A percentile compares a stretch with the other conserved stretches of the same genome.
Evolutionary conservation across 2,329 filamentous ascomycete species (phyloP).

Genomic region (Aureobasidium sp.): DNA sequence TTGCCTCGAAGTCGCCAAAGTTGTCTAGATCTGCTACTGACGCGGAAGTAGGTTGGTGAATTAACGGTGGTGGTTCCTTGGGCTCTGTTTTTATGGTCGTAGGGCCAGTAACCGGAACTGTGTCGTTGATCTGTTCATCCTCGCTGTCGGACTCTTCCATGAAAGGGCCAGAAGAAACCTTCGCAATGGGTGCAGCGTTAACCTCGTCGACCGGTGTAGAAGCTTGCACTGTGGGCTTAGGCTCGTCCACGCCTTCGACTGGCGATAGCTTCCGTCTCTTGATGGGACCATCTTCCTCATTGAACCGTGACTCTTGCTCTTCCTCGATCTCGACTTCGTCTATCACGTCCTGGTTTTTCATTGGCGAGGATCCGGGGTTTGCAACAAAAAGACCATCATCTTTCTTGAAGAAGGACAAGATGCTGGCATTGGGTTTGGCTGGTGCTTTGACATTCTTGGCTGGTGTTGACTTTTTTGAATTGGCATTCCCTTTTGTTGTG

Average conservation of each 20-base stretch:
- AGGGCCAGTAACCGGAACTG: not conserved
- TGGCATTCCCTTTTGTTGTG: constrained; percentile 27
- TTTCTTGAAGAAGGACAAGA: constrained; percentile 50
- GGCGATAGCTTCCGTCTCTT: constrained; percentile 34
- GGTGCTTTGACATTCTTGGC: constrained; percentile 32
- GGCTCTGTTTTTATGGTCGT: not conserved
- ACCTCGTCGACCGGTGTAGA: not conserved
- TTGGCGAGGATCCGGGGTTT: constrained; percentile 18
- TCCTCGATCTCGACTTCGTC: constrained; percentile 20
- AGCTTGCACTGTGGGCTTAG: constrained; percentile 31
- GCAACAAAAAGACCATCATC: constrained; percentile 33
- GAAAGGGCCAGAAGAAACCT: constrained; percentile 50
- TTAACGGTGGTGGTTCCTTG: not conserved
- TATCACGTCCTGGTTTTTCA: constrained; percentile 17
- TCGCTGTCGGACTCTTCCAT: constrained; percentile 63
- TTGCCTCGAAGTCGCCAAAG: constrained; percentile 43
- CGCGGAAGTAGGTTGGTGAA: constrained; percentile 6
- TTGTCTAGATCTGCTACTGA: constrained; percentile 36
- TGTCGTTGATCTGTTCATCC: constrained; percentile 28
- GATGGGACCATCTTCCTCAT: constrained; percentile 36
- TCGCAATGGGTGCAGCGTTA: not conserved
- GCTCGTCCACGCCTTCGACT: constrained; percentile 25
- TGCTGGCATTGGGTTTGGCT: constrained; percentile 42
- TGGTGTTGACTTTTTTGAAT: constrained; percentile 29
- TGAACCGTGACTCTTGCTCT: constrained; percentile 30